Conservation (phyloP, 192 early-diverging fungal genomes). For the Gonapodya prolifera region DNA sequence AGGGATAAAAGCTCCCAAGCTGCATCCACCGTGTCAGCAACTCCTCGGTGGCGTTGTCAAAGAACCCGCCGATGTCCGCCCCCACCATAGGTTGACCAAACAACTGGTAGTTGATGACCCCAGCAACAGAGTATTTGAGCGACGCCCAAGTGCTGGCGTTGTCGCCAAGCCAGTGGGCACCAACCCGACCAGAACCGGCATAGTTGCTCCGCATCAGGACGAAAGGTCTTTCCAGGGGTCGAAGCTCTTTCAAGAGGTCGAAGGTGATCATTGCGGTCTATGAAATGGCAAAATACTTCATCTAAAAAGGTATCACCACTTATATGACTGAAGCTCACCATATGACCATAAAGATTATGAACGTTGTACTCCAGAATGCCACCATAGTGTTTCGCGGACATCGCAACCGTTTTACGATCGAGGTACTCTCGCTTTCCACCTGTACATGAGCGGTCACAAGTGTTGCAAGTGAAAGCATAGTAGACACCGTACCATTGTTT, state of each 20-base stretch:
- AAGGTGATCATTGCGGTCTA: conserved; percentile 48
- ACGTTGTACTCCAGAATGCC: conserved; percentile 35
- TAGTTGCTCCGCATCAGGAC: no score
- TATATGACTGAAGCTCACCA: conserved; percentile 34
- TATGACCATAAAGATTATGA: conserved; percentile 51
- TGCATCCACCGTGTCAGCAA: conserved; percentile 52
- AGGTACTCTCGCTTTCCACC: conserved; percentile 35
- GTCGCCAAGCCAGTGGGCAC: no score
- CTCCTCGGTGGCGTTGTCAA: conserved; percentile 38
- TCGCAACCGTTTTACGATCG: conserved; percentile 30
- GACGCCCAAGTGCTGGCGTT: conserved; percentile 44
- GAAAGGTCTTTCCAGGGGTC: conserved; percentile 21
- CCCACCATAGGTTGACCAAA: conserved; percentile 60
- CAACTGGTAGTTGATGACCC: conserved; percentile 47
- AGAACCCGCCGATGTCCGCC: conserved; percentile 61
- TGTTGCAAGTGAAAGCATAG: no score
- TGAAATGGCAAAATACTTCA: conserved; percentile 40
- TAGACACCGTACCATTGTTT: no score
- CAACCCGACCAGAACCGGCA: no score
- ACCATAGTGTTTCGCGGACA: conserved; percentile 31
- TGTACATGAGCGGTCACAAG: conserved; percentile 28
- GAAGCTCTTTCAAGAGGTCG: conserved; percentile 34
- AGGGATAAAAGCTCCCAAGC: conserved; percentile 49
- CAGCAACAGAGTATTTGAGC: conserved; percentile 43
- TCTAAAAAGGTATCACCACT: conserved; percentile 19